Conservation (phyloP, 2,329 filamentous ascomycete genomes). For the Cladosporium sp. region DNA sequence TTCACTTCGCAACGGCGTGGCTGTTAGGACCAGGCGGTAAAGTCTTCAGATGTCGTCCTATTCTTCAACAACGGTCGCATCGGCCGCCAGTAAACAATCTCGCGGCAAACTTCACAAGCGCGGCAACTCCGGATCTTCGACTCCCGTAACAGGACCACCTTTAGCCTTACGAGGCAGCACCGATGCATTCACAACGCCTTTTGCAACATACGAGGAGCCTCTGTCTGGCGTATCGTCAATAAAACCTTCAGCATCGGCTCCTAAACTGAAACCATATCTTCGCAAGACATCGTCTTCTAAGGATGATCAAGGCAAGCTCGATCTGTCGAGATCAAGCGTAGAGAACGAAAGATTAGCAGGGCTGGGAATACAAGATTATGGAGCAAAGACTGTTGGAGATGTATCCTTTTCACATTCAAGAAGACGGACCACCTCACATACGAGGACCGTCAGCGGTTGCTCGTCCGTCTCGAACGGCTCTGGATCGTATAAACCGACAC, state of each 20-base stretch:
- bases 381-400: conserved; percentile 34
- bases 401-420: conserved; percentile 39
- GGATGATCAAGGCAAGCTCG: conserved; percentile 41
- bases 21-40: not conserved
- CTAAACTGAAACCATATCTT: conserved; percentile 52
- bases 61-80: conserved; percentile 1
- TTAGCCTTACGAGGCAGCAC: conserved; percentile 19
- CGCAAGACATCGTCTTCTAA: conserved; percentile 50
- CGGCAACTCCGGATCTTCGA: conserved; percentile 23
- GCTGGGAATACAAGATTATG: conserved; percentile 50
- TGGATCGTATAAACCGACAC: conserved; percentile 42
- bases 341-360: conserved; percentile 51
- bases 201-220: conserved; percentile 28
- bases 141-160: conserved; percentile 19
- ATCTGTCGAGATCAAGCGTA: conserved; percentile 50
- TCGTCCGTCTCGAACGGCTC: conserved; percentile 51
- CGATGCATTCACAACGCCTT: conserved; percentile 27
- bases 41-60: conserved; percentile 9
- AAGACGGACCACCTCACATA: conserved; percentile 39
- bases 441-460: conserved; percentile 51
- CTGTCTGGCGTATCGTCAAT: conserved; percentile 12
- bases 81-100: conserved; percentile 1
- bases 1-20: not conserved
- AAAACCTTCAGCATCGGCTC: conserved; percentile 21
- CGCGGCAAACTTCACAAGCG: conserved; percentile 29